A percentile compares a stretch with the other conserved stretches of the same genome.
These are phyloP conservation scores for Alternaria arborescens DNA, from an alignment of 2,329 filamentous ascomycete genomes.

Conservation along the genomic window DNA sequence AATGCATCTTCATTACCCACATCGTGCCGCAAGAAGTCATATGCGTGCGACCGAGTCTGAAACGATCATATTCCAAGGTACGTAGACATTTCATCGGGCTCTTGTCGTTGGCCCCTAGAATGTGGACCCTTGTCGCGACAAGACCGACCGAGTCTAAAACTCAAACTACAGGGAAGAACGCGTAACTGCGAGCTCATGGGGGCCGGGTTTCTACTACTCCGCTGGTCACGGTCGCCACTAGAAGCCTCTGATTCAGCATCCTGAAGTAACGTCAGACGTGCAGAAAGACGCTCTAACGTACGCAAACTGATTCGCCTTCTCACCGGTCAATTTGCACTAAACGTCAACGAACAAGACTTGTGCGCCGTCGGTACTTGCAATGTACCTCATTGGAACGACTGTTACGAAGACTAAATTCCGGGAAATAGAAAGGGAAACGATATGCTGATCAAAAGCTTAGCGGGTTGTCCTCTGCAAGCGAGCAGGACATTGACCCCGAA, in stretches of 20 bases:
- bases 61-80: background rate
- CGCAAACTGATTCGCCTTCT: background rate
- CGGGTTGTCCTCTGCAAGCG: background rate
- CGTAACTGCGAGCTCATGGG: constrained; percentile 1
- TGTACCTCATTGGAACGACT: background rate
- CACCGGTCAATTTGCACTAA: background rate
- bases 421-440: background rate
- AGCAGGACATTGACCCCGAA: constrained; percentile 5
- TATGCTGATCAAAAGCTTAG: background rate
- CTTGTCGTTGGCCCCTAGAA: background rate
- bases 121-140: background rate
- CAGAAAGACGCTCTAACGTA: background rate
- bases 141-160: constrained; percentile 7
- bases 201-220: background rate
- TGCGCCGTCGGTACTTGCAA: background rate
- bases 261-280: background rate
- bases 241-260: background rate
- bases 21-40: background rate
- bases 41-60: background rate
- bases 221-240: background rate
- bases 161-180: constrained; percentile 5
- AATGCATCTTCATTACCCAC: background rate
- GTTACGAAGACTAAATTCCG: background rate
- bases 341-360: background rate
- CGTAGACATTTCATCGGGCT: background rate